Percentiles rank a stretch among this genome's conserved stretches.
These are phyloP conservation scores for Termitomyces sp. DNA, from an alignment of 768 basidiomycete genomes.

Conservation along the genomic window DNA sequence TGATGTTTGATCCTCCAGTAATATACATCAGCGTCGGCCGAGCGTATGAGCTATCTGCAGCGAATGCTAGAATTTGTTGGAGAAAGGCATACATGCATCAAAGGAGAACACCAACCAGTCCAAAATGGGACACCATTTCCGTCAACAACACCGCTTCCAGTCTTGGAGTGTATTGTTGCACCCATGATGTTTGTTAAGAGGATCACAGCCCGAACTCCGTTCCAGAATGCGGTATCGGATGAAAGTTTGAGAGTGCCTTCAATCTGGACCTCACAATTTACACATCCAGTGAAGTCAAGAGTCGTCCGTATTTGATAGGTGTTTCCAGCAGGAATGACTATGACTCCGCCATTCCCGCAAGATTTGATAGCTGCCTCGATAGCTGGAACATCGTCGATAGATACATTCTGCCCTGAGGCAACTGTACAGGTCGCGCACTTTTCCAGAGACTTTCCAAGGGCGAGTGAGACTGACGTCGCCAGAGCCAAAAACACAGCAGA, in stretches of 20 bases:
- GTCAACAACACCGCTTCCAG: slow-evolving; percentile 24
- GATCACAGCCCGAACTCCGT: slow-evolving; percentile 20
- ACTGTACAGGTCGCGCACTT: slow-evolving; percentile 25
- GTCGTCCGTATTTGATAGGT: slow-evolving; percentile 22
- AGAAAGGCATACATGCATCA: neutral
- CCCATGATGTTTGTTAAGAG: slow-evolving; percentile 19
- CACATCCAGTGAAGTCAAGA: slow-evolving; percentile 24
- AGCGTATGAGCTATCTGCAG: slow-evolving; percentile 21
- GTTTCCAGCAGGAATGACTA: slow-evolving; percentile 23
- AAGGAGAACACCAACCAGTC: slow-evolving; percentile 14
- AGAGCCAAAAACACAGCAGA: slow-evolving; percentile 4
- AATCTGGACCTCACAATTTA: slow-evolving; percentile 23
- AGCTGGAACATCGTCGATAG: slow-evolving; percentile 25
- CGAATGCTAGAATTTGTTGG: slow-evolving; percentile 16
- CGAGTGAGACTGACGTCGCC: neutral
- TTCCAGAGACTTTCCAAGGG: slow-evolving; percentile 7
- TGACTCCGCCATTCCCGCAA: slow-evolving; percentile 26
- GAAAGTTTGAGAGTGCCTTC: slow-evolving; percentile 26
- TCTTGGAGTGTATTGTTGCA: slow-evolving; percentile 22
- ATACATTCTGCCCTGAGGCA: slow-evolving; percentile 17
- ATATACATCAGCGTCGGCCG: slow-evolving; percentile 25
- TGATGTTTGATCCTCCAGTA: slow-evolving; percentile 21
- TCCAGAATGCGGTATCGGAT: slow-evolving; percentile 22
- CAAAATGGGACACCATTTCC: slow-evolving; percentile 27
- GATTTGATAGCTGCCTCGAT: slow-evolving; percentile 24